These are phyloP conservation scores for Zygoascus flipseniorum DNA, from an alignment of 805 yeast species.

Conservation along the genomic window DNA sequence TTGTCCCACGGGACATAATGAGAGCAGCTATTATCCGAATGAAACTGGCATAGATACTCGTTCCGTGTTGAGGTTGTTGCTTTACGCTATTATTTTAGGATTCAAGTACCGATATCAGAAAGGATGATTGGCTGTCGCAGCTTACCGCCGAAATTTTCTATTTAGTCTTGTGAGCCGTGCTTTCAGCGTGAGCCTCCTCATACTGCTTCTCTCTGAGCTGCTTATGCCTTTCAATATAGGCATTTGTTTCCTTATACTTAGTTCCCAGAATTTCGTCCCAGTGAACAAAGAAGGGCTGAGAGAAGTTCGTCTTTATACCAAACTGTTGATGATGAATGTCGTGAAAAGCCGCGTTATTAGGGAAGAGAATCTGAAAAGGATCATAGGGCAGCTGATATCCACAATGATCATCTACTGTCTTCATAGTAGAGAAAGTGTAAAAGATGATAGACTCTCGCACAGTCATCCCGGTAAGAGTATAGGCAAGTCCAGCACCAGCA, in stretches of 20 bases:
- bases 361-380: constrained; percentile 82
- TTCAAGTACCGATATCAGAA: too few species aligned
- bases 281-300: constrained; percentile 92
- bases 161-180: neutral
- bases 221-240: constrained; percentile 56
- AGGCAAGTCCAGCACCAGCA: constrained; percentile 81
- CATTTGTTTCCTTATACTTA: constrained; percentile 56
- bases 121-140: too few species aligned
- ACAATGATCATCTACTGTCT: constrained; percentile 97
- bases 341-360: constrained; percentile 91
- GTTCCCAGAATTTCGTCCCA: constrained; percentile 80
- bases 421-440: constrained; percentile 83
- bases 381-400: constrained; percentile 94
- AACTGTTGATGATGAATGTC: constrained; percentile 96
- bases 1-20: too few species aligned
- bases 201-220: constrained; percentile 32
- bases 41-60: too few species aligned
- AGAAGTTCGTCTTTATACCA: constrained; percentile 87
- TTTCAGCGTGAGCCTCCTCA: neutral
- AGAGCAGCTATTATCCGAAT: too few species aligned
- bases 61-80: too few species aligned
- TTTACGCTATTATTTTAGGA: too few species aligned
- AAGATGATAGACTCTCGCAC: constrained; percentile 71
- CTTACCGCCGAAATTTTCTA: neutral
- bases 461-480: constrained; percentile 49